Base-by-base conservation (phyloP, 2,329 filamentous ascomycete species). In the Penicillium sclerotiorum region DNA sequence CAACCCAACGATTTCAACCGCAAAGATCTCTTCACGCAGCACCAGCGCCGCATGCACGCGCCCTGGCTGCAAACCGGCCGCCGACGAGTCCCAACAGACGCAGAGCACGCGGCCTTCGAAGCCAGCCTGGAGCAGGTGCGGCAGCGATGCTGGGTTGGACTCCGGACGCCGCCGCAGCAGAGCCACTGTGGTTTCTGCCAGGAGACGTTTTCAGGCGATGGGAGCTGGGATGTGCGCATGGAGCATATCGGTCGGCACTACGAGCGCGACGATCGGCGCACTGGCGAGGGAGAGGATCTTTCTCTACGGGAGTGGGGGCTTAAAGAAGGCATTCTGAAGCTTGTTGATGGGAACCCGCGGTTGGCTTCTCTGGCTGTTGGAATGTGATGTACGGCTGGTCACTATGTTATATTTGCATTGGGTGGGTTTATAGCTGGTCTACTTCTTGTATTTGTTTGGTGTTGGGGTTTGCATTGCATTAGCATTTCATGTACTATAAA, bases 11-110 rank as follows among this genome's bases (percentile, higher is more conserved):
- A 84, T 68, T 96, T 96, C 77, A 95, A 95, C 71, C 87, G 92
- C 63, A 95, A 95, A 67, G 92, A 96, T 63, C 82, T 96, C 8
- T 96, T 92, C 73, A 90, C 87, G 0, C 90, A 95, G 63, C 93
- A 96, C 65, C 79, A 93, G 2, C 82, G 89, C 5, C 87, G 93
- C 39, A 95, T 95, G 89, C 92, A 96, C 66, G 77, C 81, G 0
- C 80, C 82, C 0, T 68, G 78, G 85, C 55, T 69, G 2, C 83
- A 63, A 79, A 82, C 61, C 71, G 80, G 8, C 8, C 47, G 42
- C 9, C 56, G 55, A 6, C 46, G 53, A 4, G 47, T 45, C 2
- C 59, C 62, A 47, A 53, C 59, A 40, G 57, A 63, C 52, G 61
- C 59, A 33, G 68, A 73, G 52, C 59, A 69, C 49, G 56, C 66